Base-by-base conservation (phyloP, 352 stramenopile species). In the Globisporangium alternatum region DNA sequence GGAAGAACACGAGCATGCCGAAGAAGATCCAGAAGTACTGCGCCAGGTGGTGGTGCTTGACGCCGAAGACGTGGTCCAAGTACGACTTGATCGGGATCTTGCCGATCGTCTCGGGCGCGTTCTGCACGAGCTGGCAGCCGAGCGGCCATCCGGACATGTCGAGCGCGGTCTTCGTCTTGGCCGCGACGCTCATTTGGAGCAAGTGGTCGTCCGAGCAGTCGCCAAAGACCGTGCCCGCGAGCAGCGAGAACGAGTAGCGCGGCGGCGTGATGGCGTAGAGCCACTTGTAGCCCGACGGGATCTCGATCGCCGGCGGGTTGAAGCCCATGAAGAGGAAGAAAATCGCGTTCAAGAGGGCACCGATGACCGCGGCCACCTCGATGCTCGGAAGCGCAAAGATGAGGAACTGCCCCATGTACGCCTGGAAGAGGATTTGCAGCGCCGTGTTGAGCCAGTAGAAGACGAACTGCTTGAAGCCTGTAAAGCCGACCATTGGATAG, bases 401-500 rank as follows among this genome's bases (percentile, higher is more conserved):
- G 47, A 96, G 76, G 39, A 91, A 78, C 65, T 97, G 83, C 7
- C 76, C 81, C 28, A 89, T 71, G 69, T 83, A 93, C 22, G 79
- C 87, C 37, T 80, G 75, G 52, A 77, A 59, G n/a, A 79, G 70
- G 9, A 92, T 54, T 54, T 64, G 84, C 60, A 96, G 31, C 19
- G 67, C 71, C 54, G 93, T 76, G 25, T 85, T 78, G 56, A 90
- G 70, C 43, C 80, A 77, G 63, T 95, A 98, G 35, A 92, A 91
- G 37, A 96, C 61, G 10, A 68, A 44, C 31, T 45, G 17, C 19
- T 44, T 58, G n/a, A 58, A 58, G 41, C 58, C 73, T 0, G 64
- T 66, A 52, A 83, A 86, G 48, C 71, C 77, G 2, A 85, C 73
- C 43, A 90, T 57, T 28, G 95, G 80, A 60, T 94, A 98, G 31